Percentiles rank a stretch among this genome's conserved stretches.
phyloP scores from a whole-genome alignment of 1,284 basidiomycete species.

The Entoloma clypeatum region DNA sequence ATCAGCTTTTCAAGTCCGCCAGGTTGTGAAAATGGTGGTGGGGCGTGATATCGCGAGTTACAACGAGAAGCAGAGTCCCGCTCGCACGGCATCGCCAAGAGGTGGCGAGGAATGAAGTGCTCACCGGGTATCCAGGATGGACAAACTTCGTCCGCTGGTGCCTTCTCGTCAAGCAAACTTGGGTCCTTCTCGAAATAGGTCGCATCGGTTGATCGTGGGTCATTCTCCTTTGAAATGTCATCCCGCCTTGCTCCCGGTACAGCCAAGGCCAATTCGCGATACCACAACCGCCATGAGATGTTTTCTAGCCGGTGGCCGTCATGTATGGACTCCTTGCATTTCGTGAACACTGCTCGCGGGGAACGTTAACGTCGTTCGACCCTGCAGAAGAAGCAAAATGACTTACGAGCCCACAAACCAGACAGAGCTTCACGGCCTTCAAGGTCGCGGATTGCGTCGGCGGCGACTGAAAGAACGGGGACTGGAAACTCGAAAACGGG shows the following conservation, averaged over 20 bases:
- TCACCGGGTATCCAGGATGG: constrained; percentile 9
- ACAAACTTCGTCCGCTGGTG: not conserved
- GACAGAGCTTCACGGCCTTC: constrained; percentile 62
- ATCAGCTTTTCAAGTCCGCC: too few relatives aligned
- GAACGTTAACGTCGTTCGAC: too few relatives aligned
- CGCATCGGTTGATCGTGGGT: too few relatives aligned
- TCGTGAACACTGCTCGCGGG: constrained; percentile 82
- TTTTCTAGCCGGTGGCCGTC: constrained; percentile 81
- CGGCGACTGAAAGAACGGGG: constrained; percentile 60
- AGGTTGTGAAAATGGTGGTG: too few relatives aligned
- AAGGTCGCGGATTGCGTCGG: constrained; percentile 60
- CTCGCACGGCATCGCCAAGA: too few relatives aligned
- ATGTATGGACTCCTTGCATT: constrained; percentile 74
- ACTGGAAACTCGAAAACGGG: constrained; percentile 38
- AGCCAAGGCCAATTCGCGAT: constrained; percentile 49
- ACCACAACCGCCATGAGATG: constrained; percentile 83
- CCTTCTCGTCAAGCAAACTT: constrained; percentile 11
- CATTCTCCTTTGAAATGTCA: too few relatives aligned
- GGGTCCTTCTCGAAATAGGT: too few relatives aligned
- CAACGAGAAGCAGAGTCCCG: too few relatives aligned
- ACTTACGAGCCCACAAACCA: constrained; percentile 61
- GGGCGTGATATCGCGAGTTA: too few relatives aligned
- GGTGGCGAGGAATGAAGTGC: not conserved
- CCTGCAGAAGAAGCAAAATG: constrained; percentile 7
- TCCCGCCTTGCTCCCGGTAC: constrained; percentile 5